Percentiles rank a stretch among this genome's conserved stretches.
phyloP scores from a whole-genome alignment of 495 filamentous ascomycete genomes.

The Paragyromitra xinjiangensis region DNA sequence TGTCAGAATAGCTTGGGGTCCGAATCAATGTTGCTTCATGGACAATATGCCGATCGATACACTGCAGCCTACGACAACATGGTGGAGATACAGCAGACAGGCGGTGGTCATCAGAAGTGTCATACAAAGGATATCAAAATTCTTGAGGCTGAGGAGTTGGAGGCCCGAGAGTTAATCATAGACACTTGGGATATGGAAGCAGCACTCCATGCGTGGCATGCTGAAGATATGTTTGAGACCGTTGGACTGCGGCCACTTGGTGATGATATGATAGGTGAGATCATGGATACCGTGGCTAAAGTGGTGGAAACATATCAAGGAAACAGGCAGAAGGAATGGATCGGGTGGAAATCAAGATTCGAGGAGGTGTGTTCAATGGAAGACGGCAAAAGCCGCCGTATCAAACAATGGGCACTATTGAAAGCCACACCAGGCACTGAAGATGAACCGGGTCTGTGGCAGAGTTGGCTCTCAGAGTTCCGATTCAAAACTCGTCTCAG shows the following conservation, averaged over 20 bases:
- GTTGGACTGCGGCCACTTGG: neutral
- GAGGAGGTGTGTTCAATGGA: neutral
- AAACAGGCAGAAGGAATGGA: neutral
- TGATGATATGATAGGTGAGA: neutral
- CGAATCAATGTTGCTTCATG: neutral
- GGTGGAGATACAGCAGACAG: neutral
- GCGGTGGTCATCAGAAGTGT: neutral
- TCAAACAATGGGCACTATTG: neutral
- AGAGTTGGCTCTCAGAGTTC: neutral
- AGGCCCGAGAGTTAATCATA: neutral
- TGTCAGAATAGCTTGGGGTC: neutral
- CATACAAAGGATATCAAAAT: neutral
- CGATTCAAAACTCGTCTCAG: neutral
- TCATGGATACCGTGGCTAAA: neutral
- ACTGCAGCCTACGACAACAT: neutral
- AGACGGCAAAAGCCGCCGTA: neutral
- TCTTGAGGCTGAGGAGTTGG: neutral
- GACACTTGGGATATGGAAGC: constrained; percentile 2
- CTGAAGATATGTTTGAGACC: neutral
- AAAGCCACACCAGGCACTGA: neutral
- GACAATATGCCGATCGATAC: neutral
- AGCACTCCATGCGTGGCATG: neutral
- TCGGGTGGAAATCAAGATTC: neutral
- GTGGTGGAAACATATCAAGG: neutral
- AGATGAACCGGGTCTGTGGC: neutral